Conservation (phyloP, 176 grass and related monocot species). For the Oryza coarctata region DNA sequence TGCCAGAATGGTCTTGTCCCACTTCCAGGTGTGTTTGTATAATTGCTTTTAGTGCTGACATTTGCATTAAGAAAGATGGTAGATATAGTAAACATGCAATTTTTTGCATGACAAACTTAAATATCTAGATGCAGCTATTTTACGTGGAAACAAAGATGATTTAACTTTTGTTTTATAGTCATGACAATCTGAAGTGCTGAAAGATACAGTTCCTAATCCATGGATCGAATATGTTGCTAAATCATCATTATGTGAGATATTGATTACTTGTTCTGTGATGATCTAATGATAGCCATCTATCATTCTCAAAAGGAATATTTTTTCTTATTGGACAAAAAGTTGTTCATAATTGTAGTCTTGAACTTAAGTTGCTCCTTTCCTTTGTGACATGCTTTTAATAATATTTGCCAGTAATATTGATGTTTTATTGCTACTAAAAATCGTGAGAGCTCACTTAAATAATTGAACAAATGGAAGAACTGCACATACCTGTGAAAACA, state of each 20-base stretch:
- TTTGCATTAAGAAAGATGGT: conserved; percentile 17
- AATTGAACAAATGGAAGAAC: not conserved
- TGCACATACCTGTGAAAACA: not conserved
- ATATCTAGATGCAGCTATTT: conserved; percentile 14
- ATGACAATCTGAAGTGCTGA: conserved; percentile 16
- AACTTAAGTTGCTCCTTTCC: not conserved
- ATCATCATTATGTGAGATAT: not conserved
- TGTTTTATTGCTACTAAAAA: conserved; percentile 17
- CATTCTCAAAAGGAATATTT: conserved; percentile 4
- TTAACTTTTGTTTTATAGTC: conserved; percentile 8
- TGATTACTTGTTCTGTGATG: not conserved
- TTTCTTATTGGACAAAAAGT: conserved; percentile 4
- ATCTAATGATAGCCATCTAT: conserved; percentile 12
- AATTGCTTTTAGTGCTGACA: conserved; percentile 22
- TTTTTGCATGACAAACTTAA: conserved; percentile 22
- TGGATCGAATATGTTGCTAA: conserved; percentile 12
- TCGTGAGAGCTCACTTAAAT: not conserved
- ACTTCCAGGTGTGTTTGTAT: conserved; percentile 48
- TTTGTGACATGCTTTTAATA: conserved; percentile 10
- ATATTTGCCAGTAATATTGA: not conserved
- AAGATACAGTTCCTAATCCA: not conserved
- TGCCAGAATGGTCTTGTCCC: conserved; percentile 73
- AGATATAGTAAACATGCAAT: conserved; percentile 22
- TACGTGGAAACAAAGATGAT: not conserved
- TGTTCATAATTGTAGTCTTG: not conserved